phyloP scores from a whole-genome alignment of 257 asterid species.

The Eustoma russellianum region DNA sequence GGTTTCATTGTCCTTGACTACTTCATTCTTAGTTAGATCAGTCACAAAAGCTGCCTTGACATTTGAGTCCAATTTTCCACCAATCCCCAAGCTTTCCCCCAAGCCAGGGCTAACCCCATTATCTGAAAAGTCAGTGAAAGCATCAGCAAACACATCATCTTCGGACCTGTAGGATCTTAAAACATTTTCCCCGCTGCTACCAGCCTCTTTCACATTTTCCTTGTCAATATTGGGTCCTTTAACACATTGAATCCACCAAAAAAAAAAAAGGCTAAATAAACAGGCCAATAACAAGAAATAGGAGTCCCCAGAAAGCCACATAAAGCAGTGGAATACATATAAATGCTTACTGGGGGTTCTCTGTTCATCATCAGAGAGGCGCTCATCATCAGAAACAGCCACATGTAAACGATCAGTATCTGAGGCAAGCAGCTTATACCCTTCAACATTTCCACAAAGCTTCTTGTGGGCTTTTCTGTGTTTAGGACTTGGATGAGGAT shows the following conservation, averaged over 20 bases:
- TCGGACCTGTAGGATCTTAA: slow-evolving; percentile 44
- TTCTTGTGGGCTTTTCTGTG: slow-evolving; percentile 85
- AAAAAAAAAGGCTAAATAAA: background rate
- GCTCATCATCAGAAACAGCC: slow-evolving; percentile 47
- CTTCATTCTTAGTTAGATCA: slow-evolving; percentile 19
- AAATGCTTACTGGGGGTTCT: slow-evolving; percentile 50
- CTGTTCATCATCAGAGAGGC: slow-evolving; percentile 42
- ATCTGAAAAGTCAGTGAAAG: slow-evolving; percentile 57
- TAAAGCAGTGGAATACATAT: background rate
- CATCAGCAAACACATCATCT: slow-evolving; percentile 74
- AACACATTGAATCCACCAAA: slow-evolving; percentile 10
- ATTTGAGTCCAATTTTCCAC: slow-evolving; percentile 13
- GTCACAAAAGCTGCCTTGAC: slow-evolving; percentile 24
- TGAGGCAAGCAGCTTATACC: slow-evolving; percentile 36
- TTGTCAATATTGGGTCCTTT: slow-evolving; percentile 45
- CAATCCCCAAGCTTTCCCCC: slow-evolving; percentile 30
- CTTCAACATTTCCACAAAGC: slow-evolving; percentile 76
- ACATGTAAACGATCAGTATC: slow-evolving; percentile 25
- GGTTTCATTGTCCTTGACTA: slow-evolving; percentile 20
- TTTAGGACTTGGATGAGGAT: slow-evolving; percentile 79
- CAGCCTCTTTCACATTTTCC: slow-evolving; percentile 20
- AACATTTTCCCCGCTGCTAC: slow-evolving; percentile 28
- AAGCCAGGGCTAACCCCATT: slow-evolving; percentile 36
- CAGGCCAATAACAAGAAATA: slow-evolving; percentile 4
- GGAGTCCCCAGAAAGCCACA: background rate